Conservation (phyloP, 2,329 filamentous ascomycete genomes). For the Fusarium tjaetaba region DNA sequence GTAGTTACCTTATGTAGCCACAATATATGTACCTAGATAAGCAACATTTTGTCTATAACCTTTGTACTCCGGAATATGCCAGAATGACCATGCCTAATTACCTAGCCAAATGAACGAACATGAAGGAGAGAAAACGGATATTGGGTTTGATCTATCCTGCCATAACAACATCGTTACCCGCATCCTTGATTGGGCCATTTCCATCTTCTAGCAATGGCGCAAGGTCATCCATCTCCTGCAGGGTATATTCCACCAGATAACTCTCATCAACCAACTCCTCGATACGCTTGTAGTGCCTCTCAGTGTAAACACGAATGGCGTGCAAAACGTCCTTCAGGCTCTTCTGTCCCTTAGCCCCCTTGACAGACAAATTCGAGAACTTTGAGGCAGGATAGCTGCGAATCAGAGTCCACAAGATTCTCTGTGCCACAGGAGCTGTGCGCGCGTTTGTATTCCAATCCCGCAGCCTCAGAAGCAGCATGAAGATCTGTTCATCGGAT, state of each 20-base stretch:
- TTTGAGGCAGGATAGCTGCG: constrained; percentile 82
- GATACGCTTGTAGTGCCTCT: constrained; percentile 88
- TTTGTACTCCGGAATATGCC: constrained; percentile 31
- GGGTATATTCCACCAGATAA: constrained; percentile 91
- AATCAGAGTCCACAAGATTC: constrained; percentile 82
- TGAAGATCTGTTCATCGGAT: constrained; percentile 85
- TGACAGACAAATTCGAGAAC: constrained; percentile 75
- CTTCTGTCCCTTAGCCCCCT: constrained; percentile 66
- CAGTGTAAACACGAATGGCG: constrained; percentile 89
- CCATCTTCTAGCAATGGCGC: constrained; percentile 55
- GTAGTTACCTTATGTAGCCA: background rate
- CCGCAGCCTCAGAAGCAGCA: constrained; percentile 80
- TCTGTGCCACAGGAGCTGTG: constrained; percentile 85
- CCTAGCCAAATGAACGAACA: constrained; percentile 2
- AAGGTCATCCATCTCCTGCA: constrained; percentile 89
- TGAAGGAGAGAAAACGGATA: background rate
- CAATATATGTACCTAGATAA: background rate
- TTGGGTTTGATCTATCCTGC: constrained; percentile 41
- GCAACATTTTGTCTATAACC: constrained; percentile 33
- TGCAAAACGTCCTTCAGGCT: constrained; percentile 86
- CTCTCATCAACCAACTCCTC: constrained; percentile 95
- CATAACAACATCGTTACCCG: constrained; percentile 56
- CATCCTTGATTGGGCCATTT: constrained; percentile 47
- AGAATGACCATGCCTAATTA: background rate
- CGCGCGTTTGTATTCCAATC: constrained; percentile 99